These are phyloP conservation scores for Orbilia ellipsospora DNA, from an alignment of 2,329 filamentous ascomycete genomes.

Conservation along the genomic window DNA sequence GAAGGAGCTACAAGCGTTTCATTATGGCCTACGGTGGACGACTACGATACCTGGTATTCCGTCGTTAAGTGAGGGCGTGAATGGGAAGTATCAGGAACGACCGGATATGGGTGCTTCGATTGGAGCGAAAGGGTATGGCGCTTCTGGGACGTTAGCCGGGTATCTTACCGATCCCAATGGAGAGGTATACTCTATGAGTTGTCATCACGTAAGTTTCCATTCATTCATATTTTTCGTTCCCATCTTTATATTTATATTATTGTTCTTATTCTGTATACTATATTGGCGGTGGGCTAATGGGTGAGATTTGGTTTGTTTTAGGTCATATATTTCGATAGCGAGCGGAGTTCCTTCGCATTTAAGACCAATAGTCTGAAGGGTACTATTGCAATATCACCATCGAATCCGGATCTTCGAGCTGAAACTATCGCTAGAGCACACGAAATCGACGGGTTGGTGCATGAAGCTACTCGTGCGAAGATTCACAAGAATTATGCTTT, in stretches of 20 bases:
- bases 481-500: neutral
- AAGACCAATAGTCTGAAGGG: slow-evolving; percentile 18
- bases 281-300: slow-evolving; percentile 3
- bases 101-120: slow-evolving; percentile 41
- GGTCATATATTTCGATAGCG: slow-evolving; percentile 20
- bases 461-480: slow-evolving; percentile 34
- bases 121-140: neutral
- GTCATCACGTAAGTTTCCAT: slow-evolving; percentile 40
- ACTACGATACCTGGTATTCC: slow-evolving; percentile 16
- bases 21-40: slow-evolving; percentile 35
- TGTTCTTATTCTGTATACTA: neutral
- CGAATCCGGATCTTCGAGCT: slow-evolving; percentile 1
- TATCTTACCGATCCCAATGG: slow-evolving; percentile 29
- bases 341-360: slow-evolving; percentile 1
- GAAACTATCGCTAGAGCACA: slow-evolving; percentile 8
- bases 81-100: slow-evolving; percentile 7
- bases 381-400: neutral
- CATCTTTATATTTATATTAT: neutral
- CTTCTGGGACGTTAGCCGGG: slow-evolving; percentile 35
- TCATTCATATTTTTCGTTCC: too few relatives aligned
- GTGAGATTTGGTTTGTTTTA: neutral
- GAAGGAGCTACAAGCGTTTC: slow-evolving; percentile 18
- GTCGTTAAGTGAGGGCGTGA: slow-evolving; percentile 16
- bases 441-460: slow-evolving; percentile 36
- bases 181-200: slow-evolving; percentile 40